phyloP scores from a whole-genome alignment of 257 asterid genomes.

The Nyctanthes arbortristis region DNA sequence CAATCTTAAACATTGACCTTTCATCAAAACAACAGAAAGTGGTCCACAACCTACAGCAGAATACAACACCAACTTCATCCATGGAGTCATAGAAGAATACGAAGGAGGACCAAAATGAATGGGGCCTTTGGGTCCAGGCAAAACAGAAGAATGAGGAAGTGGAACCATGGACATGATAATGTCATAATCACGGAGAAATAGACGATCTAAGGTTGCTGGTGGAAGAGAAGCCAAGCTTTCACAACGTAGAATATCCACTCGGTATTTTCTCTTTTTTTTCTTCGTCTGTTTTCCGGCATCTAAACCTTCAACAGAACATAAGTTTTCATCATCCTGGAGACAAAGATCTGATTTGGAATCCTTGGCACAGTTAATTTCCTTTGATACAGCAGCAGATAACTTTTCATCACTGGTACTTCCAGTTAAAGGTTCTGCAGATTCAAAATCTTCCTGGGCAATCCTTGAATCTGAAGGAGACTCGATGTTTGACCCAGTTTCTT shows the following conservation, averaged over 20 bases:
- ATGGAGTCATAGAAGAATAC: slow-evolving; percentile 95
- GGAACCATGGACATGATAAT: slow-evolving; percentile 96
- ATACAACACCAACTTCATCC: slow-evolving; percentile 94
- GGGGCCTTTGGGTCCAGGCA: slow-evolving; percentile 97
- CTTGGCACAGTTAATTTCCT: slow-evolving; percentile 37
- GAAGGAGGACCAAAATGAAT: slow-evolving; percentile 99
- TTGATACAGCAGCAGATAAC: slow-evolving; percentile 34
- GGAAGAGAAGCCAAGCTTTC: slow-evolving; percentile 97
- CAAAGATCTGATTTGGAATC: slow-evolving; percentile 40
- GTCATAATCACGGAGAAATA: slow-evolving; percentile 93
- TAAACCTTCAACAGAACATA: slow-evolving; percentile 45
- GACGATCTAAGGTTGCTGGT: slow-evolving; percentile 89
- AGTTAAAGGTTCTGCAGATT: slow-evolving; percentile 36
- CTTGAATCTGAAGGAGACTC: slow-evolving; percentile 33
- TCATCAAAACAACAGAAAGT: slow-evolving; percentile 90
- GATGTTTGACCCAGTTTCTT: slow-evolving; percentile 32
- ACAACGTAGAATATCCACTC: slow-evolving; percentile 94
- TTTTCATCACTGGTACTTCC: slow-evolving; percentile 33
- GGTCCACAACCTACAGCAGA: slow-evolving; percentile 85
- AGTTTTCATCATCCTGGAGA: slow-evolving; percentile 48
- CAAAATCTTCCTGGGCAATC: slow-evolving; percentile 34
- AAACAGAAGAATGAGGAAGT: slow-evolving; percentile 90
- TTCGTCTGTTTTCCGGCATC: slow-evolving; percentile 45
- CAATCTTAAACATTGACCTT: slow-evolving; percentile 91
- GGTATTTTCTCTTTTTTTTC: slow-evolving; percentile 65